These are phyloP conservation scores for Gamarada debralockiae DNA, from an alignment of 495 filamentous ascomycete species.

Conservation along the genomic window DNA sequence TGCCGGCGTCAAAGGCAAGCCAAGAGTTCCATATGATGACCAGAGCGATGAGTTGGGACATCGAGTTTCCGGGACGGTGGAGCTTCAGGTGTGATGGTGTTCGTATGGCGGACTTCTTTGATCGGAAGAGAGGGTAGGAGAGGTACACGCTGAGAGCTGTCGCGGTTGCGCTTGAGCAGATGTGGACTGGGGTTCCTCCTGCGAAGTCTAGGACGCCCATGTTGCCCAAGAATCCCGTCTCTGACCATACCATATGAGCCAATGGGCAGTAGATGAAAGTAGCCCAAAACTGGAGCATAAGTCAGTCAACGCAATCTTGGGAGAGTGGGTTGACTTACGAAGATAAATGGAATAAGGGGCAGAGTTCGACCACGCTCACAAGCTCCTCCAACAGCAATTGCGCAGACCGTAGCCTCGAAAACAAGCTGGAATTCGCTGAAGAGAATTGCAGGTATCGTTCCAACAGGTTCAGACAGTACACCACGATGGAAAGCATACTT, in stretches of 20 bases:
- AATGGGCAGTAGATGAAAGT: conserved; percentile 84
- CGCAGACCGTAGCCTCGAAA: conserved; percentile 78
- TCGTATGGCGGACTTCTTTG: conserved; percentile 73
- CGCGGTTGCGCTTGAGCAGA: conserved; percentile 82
- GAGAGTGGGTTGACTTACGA: conserved; percentile 31
- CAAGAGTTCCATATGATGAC: conserved; percentile 78
- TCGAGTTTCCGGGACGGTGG: conserved; percentile 43
- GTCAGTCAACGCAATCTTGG: conserved; percentile 78
- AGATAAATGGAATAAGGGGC: conserved; percentile 84
- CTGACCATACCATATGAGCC: conserved; percentile 90
- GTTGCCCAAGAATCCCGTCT: conserved; percentile 67
- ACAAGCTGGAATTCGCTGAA: conserved; percentile 76
- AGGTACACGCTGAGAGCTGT: conserved; percentile 77
- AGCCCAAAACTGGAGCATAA: conserved; percentile 54
- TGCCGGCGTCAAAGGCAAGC: conserved; percentile 54
- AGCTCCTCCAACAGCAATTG: conserved; percentile 72
- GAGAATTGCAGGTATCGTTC: conserved; percentile 81
- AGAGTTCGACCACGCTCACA: conserved; percentile 79
- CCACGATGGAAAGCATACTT: conserved; percentile 81
- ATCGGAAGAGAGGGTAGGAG: conserved; percentile 29
- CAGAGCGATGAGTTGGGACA: conserved; percentile 58
- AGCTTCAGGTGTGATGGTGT: conserved; percentile 55
- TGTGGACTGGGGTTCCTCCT: conserved; percentile 86
- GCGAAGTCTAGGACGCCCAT: conserved; percentile 82
- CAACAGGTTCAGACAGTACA: conserved; percentile 74